Conservation (phyloP, 352 stramenopile genomes). For the Globisporangium spinosum region DNA sequence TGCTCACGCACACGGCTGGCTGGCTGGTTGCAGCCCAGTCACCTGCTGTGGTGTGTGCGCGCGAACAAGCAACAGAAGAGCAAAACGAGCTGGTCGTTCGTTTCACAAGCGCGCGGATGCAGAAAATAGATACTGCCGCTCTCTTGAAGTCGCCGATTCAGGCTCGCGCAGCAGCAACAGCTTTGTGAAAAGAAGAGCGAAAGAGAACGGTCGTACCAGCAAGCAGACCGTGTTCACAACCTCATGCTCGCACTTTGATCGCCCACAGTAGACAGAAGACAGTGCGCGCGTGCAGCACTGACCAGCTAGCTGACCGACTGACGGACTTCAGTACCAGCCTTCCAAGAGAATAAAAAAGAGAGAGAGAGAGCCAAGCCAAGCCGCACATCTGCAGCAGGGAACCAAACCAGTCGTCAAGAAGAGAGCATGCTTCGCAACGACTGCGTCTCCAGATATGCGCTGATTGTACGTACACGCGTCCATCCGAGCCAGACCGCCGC, state of each 20-base stretch:
- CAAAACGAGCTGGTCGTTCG: neutral
- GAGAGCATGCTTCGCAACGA: constrained; percentile 3
- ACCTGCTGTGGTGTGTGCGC: too few relatives aligned
- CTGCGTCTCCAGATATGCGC: neutral
- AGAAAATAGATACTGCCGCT: constrained; percentile 7
- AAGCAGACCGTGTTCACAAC: neutral
- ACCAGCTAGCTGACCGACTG: too few relatives aligned
- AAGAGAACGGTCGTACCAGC: neutral
- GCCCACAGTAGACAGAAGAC: too few relatives aligned
- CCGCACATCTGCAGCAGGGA: neutral
- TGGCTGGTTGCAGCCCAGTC: too few relatives aligned
- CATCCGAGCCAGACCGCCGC: constrained; percentile 13
- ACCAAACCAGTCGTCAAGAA: neutral
- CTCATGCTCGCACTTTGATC: too few relatives aligned
- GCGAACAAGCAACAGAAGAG: neutral
- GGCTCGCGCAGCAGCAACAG: neutral
- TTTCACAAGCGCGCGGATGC: constrained; percentile 1
- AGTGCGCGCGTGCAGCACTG: too few relatives aligned
- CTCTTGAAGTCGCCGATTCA: neutral
- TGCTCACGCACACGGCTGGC: too few relatives aligned
- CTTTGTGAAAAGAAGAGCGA: neutral
- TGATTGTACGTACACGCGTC: neutral
- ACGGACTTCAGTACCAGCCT: too few relatives aligned
- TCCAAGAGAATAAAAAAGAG: neutral
- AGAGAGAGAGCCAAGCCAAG: neutral